A percentile compares a stretch with the other conserved stretches of the same genome.
phyloP scores from a whole-genome alignment of 805 yeast species.

The Yarrowia hollandica region DNA sequence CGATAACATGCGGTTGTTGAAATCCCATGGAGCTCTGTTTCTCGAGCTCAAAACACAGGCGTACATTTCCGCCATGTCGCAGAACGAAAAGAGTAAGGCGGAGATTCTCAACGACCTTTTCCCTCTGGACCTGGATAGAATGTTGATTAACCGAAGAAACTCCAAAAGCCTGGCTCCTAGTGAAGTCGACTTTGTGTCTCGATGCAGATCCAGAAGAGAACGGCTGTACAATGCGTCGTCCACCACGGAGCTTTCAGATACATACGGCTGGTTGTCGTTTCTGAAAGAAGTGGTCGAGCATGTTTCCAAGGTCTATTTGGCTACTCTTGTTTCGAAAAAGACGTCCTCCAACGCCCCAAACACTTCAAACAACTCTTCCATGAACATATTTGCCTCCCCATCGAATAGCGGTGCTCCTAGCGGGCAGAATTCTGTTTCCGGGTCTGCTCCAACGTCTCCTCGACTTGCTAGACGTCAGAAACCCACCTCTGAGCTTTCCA shows the following conservation, averaged over 20 bases:
- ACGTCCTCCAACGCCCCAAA: neutral
- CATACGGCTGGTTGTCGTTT: constrained; percentile 84
- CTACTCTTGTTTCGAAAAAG: constrained; percentile 2
- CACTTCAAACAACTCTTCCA: neutral
- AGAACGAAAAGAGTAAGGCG: constrained; percentile 56
- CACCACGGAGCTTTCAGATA: constrained; percentile 58
- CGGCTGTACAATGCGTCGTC: constrained; percentile 50
- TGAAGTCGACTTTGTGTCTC: constrained; percentile 73
- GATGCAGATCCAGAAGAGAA: constrained; percentile 72
- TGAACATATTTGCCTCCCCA: constrained; percentile 1
- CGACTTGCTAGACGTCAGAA: neutral
- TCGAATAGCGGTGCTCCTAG: neutral
- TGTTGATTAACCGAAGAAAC: constrained; percentile 42
- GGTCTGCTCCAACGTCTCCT: neutral
- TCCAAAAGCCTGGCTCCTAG: constrained; percentile 57
- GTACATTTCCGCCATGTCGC: constrained; percentile 78
- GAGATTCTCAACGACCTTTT: constrained; percentile 75
- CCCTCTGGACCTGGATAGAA: constrained; percentile 59
- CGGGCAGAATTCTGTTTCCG: neutral
- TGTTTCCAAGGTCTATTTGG: constrained; percentile 48
- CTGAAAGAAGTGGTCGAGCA: constrained; percentile 77
- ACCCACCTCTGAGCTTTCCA: neutral
- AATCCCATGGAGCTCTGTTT: constrained; percentile 75
- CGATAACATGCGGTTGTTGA: constrained; percentile 60
- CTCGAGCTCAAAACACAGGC: constrained; percentile 95